These are phyloP conservation scores for Orbilia javanica DNA, from an alignment of 2,329 filamentous ascomycete genomes.

Conservation along the genomic window DNA sequence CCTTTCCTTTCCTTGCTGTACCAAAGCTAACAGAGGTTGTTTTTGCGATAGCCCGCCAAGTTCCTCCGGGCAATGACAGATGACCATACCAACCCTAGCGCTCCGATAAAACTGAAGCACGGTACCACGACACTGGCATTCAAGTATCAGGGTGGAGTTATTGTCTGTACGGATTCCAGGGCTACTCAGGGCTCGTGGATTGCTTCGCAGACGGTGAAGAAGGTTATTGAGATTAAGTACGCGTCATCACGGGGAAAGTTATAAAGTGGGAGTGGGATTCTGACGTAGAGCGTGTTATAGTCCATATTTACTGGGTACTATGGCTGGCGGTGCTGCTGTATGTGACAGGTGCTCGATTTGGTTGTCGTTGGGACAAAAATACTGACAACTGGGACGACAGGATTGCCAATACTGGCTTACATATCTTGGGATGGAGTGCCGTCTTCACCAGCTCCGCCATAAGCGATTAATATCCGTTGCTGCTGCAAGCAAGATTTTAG, in stretches of 20 bases:
- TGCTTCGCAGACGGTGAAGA: slow-evolving; percentile 99
- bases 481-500: slow-evolving; percentile 96
- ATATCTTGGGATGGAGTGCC: slow-evolving; percentile 98
- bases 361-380: background rate
- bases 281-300: slow-evolving; percentile 35
- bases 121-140: slow-evolving; percentile 98
- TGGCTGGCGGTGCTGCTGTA: slow-evolving; percentile 92
- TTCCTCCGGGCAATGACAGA: slow-evolving; percentile 98
- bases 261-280: background rate
- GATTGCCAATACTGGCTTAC: slow-evolving; percentile 99
- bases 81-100: slow-evolving; percentile 95
- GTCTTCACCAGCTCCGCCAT: slow-evolving; percentile 97
- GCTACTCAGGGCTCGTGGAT: slow-evolving; percentile 99
- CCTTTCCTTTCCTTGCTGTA: background rate
- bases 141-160: slow-evolving; percentile 97
- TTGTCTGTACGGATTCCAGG: slow-evolving; percentile 96
- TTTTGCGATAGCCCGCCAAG: slow-evolving; percentile 76
- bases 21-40: slow-evolving; percentile 28
- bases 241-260: slow-evolving; percentile 65
- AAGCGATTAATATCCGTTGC: slow-evolving; percentile 98
- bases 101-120: slow-evolving; percentile 99
- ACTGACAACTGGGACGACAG: slow-evolving; percentile 61
- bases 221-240: slow-evolving; percentile 98
- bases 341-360: slow-evolving; percentile 67
- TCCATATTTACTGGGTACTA: slow-evolving; percentile 82